Conservation (phyloP, 2,329 filamentous ascomycete species). For the Teratosphaeria pseudoeucalypti region DNA sequence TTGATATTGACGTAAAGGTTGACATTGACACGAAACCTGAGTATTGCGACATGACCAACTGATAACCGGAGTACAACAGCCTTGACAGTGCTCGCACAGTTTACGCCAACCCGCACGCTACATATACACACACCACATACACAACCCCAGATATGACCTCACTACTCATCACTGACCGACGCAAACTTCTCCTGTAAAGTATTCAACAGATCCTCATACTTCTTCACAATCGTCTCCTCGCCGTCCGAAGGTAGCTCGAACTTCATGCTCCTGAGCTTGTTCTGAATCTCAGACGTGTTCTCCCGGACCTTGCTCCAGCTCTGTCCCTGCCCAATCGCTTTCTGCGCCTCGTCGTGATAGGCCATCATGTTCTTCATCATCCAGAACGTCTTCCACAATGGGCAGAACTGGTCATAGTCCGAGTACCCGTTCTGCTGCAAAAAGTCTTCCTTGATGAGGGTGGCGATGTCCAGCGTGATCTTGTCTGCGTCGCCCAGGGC, state of each 20-base stretch:
- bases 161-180: slow-evolving; percentile 85
- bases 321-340: slow-evolving; percentile 83
- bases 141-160: not conserved
- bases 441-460: slow-evolving; percentile 94
- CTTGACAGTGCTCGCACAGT: not conserved
- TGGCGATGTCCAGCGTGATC: slow-evolving; percentile 90
- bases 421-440: slow-evolving; percentile 98
- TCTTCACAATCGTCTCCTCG: slow-evolving; percentile 70
- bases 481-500: slow-evolving; percentile 94
- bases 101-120: not conserved
- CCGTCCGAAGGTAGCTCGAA: slow-evolving; percentile 87
- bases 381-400: slow-evolving; percentile 99
- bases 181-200: slow-evolving; percentile 96
- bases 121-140: not conserved
- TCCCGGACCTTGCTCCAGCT: slow-evolving; percentile 90
- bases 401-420: slow-evolving; percentile 98
- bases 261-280: slow-evolving; percentile 80
- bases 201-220: slow-evolving; percentile 89
- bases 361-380: slow-evolving; percentile 99
- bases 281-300: slow-evolving; percentile 76
- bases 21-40: too few species aligned
- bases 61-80: too few species aligned
- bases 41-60: too few species aligned
- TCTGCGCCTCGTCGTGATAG: slow-evolving; percentile 95
- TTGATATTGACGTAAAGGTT: too few species aligned